Evolutionary conservation across 305 asterid genomes (phyloP).

Genomic region (Fraxinus latifolia): DNA sequence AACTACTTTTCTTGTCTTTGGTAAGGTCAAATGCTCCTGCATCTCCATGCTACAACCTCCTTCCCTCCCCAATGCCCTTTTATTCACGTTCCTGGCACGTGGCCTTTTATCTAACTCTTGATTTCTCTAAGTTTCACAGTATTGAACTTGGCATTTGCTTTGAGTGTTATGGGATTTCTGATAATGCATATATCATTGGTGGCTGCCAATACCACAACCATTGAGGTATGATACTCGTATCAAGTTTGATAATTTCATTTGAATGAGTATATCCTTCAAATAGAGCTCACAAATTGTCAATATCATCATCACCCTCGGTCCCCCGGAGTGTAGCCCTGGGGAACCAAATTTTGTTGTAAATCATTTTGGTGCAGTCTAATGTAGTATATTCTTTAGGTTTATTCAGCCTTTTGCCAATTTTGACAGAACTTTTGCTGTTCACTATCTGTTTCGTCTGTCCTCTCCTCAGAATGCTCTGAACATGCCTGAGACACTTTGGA

Average conservation of each 20-base stretch:
- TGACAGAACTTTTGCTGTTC: background rate
- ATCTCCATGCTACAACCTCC: background rate
- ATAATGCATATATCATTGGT: constrained; percentile 61
- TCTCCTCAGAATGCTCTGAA: background rate
- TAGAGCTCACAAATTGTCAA: background rate
- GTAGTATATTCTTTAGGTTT: background rate
- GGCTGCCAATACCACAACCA: constrained; percentile 57
- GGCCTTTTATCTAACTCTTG: background rate
- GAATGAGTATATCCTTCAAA: background rate
- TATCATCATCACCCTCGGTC: background rate
- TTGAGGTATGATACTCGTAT: constrained; percentile 40
- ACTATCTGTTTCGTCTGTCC: background rate
- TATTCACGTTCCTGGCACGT: background rate
- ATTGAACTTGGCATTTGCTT: constrained; percentile 59
- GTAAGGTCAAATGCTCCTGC: constrained; percentile 24
- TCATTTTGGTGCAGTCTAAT: background rate
- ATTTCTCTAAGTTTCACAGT: constrained; percentile 32
- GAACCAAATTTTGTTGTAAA: background rate
- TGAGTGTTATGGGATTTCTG: constrained; percentile 61
- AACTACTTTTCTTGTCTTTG: constrained; percentile 91
- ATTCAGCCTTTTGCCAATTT: background rate
- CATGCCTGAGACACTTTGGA: background rate
- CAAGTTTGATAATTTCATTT: background rate
- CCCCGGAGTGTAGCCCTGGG: background rate
- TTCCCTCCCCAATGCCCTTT: background rate